Base-by-base conservation (phyloP, 1,284 basidiomycete species). In the Earliella scabrosa region DNA sequence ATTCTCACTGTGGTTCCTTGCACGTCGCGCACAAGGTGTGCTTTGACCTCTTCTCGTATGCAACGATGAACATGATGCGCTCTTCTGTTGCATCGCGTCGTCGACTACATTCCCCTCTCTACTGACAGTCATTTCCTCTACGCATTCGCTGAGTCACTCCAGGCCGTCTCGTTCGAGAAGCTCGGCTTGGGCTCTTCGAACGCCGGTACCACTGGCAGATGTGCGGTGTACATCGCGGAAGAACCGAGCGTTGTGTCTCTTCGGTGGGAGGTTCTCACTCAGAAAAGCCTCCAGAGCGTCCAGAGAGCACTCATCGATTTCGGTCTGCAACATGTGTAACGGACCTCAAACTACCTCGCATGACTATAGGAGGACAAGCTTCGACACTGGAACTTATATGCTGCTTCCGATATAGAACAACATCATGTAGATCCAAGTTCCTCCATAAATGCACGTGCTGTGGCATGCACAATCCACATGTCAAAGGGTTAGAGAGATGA, bases 1-100 rank as follows among this genome's bases (percentile, higher is more conserved):
- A n/a, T n/a, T n/a, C n/a, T n/a, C n/a, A n/a, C n/a, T n/a, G n/a
- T n/a, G n/a, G 51, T 81, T 73, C 55, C 65, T 82, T 80, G 66
- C 75, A 79, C 56, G 75, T 81, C 4, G 65, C 77, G 2, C 78
- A 78, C 63, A 80, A 78, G 75, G 79, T 77, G 34, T 18, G 54
- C n/a, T n/a, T 53, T 29, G 45, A n/a, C n/a, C n/a, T 35, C 9
- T 40, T n/a, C n/a, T n/a, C n/a, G 66, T 77, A 6, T n/a, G 61
- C 29, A 31, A 39, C 6, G n/a, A 16, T 20, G 8, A 21, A 6
- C n/a, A 13, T 20, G 24, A 14, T 14, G n/a, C 14, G n/a, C 18
- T 14, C 23, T 32, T 24, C 7, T 31, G 13, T 31, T 40, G 3
- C 50, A 82, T 80, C 71, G 80, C 14, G 63, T 81, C 43, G 79